Percentiles rank a stretch among this genome's conserved stretches.
phyloP scores from a whole-genome alignment of 441 rosid species.

The Aleurites moluccanus region DNA sequence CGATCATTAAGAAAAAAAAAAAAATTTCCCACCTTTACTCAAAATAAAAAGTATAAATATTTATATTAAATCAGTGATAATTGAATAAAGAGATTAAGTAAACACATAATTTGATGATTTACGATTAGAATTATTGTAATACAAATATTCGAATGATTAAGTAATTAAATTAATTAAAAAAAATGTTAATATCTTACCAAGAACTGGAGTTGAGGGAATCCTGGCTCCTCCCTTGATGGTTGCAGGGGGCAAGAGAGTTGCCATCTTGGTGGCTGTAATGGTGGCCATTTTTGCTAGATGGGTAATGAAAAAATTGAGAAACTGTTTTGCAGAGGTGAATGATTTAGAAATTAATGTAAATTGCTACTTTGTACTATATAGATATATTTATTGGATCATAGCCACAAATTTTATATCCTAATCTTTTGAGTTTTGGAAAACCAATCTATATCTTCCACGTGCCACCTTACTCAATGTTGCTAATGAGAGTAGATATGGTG shows the following conservation, averaged over 20 bases:
- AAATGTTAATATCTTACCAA: slow-evolving; percentile 5
- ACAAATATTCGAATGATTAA: not conserved
- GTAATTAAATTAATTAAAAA: not conserved
- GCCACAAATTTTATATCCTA: slow-evolving; percentile 14
- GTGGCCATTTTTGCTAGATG: slow-evolving; percentile 14
- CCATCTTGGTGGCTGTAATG: slow-evolving; percentile 8
- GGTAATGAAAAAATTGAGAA: not conserved
- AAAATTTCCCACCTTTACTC: no score
- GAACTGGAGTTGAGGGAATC: slow-evolving; percentile 6
- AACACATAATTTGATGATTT: no score
- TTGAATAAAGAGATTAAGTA: no score
- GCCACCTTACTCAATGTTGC: not conserved
- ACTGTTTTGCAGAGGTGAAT: not conserved
- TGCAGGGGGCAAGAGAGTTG: slow-evolving; percentile 9
- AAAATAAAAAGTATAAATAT: not conserved
- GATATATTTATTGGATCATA: not conserved
- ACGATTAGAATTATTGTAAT: no score
- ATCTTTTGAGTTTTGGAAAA: slow-evolving; percentile 7
- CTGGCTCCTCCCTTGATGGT: slow-evolving; percentile 3
- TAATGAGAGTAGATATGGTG: not conserved
- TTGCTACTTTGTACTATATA: not conserved
- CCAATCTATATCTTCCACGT: slow-evolving; percentile 12
- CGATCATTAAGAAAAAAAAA: no score
- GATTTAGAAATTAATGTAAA: slow-evolving; percentile 7
- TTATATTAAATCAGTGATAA: not conserved